Base-by-base conservation (phyloP, 2,329 filamentous ascomycete genomes). In the Phialocephala sp. region DNA sequence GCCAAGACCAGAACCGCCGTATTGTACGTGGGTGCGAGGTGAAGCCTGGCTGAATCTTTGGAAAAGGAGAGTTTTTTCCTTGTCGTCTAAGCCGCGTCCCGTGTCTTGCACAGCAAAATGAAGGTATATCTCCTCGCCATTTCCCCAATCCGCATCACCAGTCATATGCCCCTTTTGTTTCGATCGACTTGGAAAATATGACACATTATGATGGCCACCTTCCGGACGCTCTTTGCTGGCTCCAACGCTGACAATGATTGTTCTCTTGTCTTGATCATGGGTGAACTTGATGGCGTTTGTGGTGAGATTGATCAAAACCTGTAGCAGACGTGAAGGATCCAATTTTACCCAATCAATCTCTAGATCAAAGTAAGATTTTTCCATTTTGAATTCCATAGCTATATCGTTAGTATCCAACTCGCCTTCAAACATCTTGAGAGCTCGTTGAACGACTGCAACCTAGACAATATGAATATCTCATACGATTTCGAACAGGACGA, bases 271-370 rank as follows among this genome's bases (percentile, higher is more conserved):
- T 24, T 89, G 86, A 0, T 83, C 83, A 35, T 88, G 88, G 0
- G 92, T 95, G 74, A 94, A 95, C 73, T 94, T 94, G 75, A 95
- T 89, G 0, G 91, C 91, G 72, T 94, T 94, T 4, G 91, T 92
- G 6, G 91, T 86, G 1, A 95, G 82, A 72, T 94, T 95, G 75
- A 95, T 93, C 8, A 94, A 80, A 1, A 94, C 90, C 76, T 95
- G 92, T 55, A 92, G 84, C 60, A 94, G 87, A 37, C 91, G 84
- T 11, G 90, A 92, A 8, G 91, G 91, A 74, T 94, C 91, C 47
- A 94, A 81, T 68, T 85, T 90, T 47, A 90, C 89, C 89, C 89
- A 92, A 67, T 91, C 86, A 37, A 93, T 81, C 2, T 82, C 82
- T 56, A 93, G 78, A 18, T 85, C 81, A 15, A 85, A 81, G 74